Evolutionary conservation across 176 grass and related monocot genomes (phyloP).

Genomic region (Bromus sterilis): DNA sequence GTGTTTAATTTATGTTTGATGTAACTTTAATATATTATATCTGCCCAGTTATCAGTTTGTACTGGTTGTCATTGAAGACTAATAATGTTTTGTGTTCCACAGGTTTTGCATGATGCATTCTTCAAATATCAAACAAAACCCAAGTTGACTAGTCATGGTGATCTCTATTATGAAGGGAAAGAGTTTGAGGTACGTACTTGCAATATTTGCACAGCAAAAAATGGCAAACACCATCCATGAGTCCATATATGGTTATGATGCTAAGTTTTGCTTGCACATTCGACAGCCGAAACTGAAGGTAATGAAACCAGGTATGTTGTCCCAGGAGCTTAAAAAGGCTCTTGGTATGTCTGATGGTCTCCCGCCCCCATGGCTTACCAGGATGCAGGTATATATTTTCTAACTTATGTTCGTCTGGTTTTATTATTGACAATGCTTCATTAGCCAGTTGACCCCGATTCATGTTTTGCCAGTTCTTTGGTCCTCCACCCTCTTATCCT

Average conservation of each 20-base stretch:
- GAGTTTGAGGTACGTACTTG: slow-evolving; percentile 78
- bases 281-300: slow-evolving; percentile 80
- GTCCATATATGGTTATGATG: too few relatives aligned
- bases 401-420: background rate
- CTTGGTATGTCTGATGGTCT: slow-evolving; percentile 96
- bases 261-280: background rate
- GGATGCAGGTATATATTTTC: slow-evolving; percentile 70
- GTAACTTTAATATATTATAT: background rate
- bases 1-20: too few relatives aligned
- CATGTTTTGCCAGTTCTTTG: slow-evolving; percentile 64
- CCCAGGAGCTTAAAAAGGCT: slow-evolving; percentile 87
- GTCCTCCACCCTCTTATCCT: slow-evolving; percentile 92
- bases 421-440: background rate
- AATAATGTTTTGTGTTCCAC: slow-evolving; percentile 13
- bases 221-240: too few relatives aligned
- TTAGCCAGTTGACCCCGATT: background rate
- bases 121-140: slow-evolving; percentile 99
- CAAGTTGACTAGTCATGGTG: slow-evolving; percentile 73
- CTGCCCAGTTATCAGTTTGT: background rate
- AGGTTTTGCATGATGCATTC: slow-evolving; percentile 89
- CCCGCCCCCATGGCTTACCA: slow-evolving; percentile 94
- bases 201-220: too few relatives aligned
- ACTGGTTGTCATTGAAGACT: background rate
- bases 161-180: slow-evolving; percentile 90
- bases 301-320: slow-evolving; percentile 93